Evolutionary conservation across 768 basidiomycete species (phyloP).

Genomic region (Boletus bicolor): DNA sequence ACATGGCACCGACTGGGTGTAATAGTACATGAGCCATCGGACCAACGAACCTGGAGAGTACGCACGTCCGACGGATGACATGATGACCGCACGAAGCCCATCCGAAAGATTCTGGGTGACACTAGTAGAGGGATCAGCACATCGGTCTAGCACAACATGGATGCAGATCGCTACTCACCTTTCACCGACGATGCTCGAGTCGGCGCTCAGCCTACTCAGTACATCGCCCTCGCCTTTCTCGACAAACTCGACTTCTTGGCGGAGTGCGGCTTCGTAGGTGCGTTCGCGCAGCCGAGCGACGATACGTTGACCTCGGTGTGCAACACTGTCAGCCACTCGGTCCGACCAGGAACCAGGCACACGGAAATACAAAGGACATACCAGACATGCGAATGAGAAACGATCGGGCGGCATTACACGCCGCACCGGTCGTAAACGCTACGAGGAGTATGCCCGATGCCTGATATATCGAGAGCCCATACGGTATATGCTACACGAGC

Average conservation of each 20-base stretch:
- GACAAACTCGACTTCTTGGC: constrained; percentile 90
- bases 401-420: constrained; percentile 79
- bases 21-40: not conserved
- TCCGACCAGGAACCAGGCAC: not conserved
- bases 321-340: not conserved
- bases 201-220: constrained; percentile 83
- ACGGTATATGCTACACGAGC: constrained; percentile 61
- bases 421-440: constrained; percentile 83
- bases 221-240: constrained; percentile 94
- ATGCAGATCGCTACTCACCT: constrained; percentile 44
- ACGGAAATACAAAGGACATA: constrained; percentile 25
- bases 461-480: constrained; percentile 74
- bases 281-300: constrained; percentile 81
- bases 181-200: constrained; percentile 92
- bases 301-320: constrained; percentile 68
- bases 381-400: constrained; percentile 86
- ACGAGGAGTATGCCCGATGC: constrained; percentile 72
- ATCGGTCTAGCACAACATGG: not conserved
- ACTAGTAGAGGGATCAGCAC: constrained; percentile 21
- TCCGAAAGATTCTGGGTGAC: constrained; percentile 80
- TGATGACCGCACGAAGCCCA: constrained; percentile 79
- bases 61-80: constrained; percentile 91
- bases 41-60: constrained; percentile 7
- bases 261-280: constrained; percentile 79
- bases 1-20: constrained; percentile 83